Evolutionary conservation across 2,329 filamentous ascomycete genomes (phyloP).

Genomic region (Chlorencoelia australis): DNA sequence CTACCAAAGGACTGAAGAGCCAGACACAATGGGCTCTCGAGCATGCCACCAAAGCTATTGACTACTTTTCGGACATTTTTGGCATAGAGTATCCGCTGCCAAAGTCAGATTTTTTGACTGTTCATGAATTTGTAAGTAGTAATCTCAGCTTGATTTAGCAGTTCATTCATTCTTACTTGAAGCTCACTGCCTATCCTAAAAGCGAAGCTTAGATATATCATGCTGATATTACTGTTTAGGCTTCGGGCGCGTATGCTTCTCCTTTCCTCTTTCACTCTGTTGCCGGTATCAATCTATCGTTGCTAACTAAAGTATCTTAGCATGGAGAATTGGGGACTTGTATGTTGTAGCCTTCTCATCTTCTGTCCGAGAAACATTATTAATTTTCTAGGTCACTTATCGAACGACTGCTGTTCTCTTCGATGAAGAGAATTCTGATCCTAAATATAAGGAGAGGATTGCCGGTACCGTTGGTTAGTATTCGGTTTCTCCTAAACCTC

Average conservation of each 20-base stretch:
- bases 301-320: too few species aligned
- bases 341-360: constrained; percentile 58
- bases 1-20: constrained; percentile 84
- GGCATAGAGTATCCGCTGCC: constrained; percentile 87
- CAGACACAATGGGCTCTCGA: constrained; percentile 84
- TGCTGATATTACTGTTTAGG: constrained; percentile 38
- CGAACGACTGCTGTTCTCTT: constrained; percentile 93
- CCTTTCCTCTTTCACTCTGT: neutral
- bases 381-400: constrained; percentile 60
- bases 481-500: too few species aligned
- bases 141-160: neutral
- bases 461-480: constrained; percentile 96
- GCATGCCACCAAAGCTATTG: constrained; percentile 86
- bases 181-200: too few species aligned
- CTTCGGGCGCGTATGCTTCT: constrained; percentile 55
- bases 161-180: neutral
- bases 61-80: constrained; percentile 94
- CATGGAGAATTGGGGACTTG: constrained; percentile 73
- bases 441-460: constrained; percentile 83
- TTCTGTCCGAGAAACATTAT: neutral
- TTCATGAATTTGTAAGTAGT: constrained; percentile 71
- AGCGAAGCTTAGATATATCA: neutral
- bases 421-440: constrained; percentile 83
- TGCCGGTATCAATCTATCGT: too few species aligned
- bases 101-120: constrained; percentile 82